phyloP scores from a whole-genome alignment of 169 alveolate genomes.

The Plasmodium blacklocki region DNA sequence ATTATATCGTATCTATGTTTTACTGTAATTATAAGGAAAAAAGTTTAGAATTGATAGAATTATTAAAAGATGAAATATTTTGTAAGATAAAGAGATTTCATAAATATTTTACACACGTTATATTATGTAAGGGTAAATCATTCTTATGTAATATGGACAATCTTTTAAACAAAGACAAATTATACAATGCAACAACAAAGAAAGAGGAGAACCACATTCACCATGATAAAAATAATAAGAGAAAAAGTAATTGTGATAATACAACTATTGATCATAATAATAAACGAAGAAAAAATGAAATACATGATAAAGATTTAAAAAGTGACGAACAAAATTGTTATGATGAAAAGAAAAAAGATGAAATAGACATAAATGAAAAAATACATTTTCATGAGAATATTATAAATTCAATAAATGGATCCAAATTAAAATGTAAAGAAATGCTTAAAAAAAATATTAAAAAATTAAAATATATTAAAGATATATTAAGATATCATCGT shows the following conservation, averaged over 20 bases:
- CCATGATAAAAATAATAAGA: not conserved
- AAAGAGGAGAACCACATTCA: not conserved
- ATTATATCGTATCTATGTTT: slow-evolving; percentile 52
- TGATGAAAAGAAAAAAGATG: not conserved
- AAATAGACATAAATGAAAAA: not conserved
- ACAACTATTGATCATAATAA: not conserved
- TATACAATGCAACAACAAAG: not conserved
- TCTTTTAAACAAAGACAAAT: not conserved
- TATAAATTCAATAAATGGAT: not conserved
- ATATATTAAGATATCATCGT: slow-evolving; percentile 11
- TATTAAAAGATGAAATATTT: slow-evolving; percentile 42
- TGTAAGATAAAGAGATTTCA: slow-evolving; percentile 27
- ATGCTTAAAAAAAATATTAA: not conserved
- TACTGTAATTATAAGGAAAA: slow-evolving; percentile 37
- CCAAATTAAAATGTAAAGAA: not conserved
- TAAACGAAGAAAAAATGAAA: slow-evolving; percentile 18
- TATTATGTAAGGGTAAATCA: not conserved
- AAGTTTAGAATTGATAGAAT: slow-evolving; percentile 24
- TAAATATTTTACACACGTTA: slow-evolving; percentile 9
- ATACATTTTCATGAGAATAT: not conserved
- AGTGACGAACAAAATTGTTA: not conserved
- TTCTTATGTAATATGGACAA: not conserved
- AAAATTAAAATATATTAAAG: not conserved
- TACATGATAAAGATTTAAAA: not conserved
- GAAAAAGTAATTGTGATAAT: not conserved